phyloP scores from a whole-genome alignment of 2,329 filamentous ascomycete genomes.

The Fusarium nisikadoi region DNA sequence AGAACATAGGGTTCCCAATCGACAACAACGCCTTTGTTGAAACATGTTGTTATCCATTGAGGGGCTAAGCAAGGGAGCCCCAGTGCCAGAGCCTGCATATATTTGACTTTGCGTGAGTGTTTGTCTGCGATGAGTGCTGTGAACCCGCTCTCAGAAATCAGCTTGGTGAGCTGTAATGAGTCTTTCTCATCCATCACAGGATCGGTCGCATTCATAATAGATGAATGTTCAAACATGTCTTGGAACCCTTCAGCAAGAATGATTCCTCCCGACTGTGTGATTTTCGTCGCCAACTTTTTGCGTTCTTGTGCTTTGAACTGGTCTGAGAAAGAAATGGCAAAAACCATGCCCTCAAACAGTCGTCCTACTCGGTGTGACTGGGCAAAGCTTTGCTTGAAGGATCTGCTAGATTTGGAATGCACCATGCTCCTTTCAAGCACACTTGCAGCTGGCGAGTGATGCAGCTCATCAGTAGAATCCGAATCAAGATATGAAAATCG shows the following conservation, averaged over 20 bases:
- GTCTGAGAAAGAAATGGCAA: conserved; percentile 80
- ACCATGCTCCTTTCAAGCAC: conserved; percentile 53
- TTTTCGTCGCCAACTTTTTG: conserved; percentile 65
- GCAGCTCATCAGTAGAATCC: conserved; percentile 61
- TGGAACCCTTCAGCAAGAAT: conserved; percentile 82
- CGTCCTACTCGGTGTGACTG: conserved; percentile 41
- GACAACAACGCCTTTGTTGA: conserved; percentile 69
- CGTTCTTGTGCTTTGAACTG: conserved; percentile 55
- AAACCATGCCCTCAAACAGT: conserved; percentile 84
- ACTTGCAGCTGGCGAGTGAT: conserved; percentile 52
- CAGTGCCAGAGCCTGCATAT: conserved; percentile 92
- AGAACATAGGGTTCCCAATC: conserved; percentile 86
- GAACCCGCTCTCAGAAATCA: conserved; percentile 73
- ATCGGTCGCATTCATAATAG: conserved; percentile 49
- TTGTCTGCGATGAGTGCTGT: conserved; percentile 86
- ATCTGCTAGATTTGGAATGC: conserved; percentile 43
- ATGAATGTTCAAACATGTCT: conserved; percentile 73
- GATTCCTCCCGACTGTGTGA: conserved; percentile 76
- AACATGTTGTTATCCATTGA: conserved; percentile 82
- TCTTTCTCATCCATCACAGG: conserved; percentile 46
- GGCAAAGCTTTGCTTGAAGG: conserved; percentile 44
- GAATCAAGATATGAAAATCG: conserved; percentile 49
- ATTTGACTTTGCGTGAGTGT: conserved; percentile 88
- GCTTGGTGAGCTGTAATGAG: conserved; percentile 63
- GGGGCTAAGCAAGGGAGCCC: conserved; percentile 86